Conservation (phyloP, 2,329 filamentous ascomycete species). For the Ascochyta viciae-villosae region DNA sequence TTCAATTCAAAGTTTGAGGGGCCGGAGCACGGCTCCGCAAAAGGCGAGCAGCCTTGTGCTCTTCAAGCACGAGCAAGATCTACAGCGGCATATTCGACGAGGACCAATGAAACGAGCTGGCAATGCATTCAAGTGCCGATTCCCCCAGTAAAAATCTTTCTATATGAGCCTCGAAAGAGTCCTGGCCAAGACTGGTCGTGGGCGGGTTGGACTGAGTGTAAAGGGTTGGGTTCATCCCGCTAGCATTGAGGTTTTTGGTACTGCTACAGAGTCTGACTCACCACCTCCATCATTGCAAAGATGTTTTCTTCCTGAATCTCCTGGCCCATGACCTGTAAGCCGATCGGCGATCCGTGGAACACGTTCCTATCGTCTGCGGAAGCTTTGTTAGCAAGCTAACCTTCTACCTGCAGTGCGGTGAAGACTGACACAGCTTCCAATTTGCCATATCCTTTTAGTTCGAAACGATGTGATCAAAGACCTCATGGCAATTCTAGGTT, state of each 20-base stretch:
- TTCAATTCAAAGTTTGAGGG: not conserved
- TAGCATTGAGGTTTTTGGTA: not conserved
- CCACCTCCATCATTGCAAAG: not conserved
- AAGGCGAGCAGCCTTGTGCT: not conserved
- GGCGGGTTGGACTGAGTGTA: too few species aligned
- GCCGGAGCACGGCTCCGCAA: conserved; percentile 3
- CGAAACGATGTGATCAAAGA: not conserved
- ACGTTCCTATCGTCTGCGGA: not conserved
- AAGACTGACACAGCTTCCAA: not conserved
- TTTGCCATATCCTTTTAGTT: not conserved
- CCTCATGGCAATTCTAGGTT: too few species aligned
- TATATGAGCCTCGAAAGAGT: too few species aligned
- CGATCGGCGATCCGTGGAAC: not conserved
- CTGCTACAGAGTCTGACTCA: not conserved
- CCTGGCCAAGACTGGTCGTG: too few species aligned
- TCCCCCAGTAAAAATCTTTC: too few species aligned
- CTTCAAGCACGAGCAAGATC: too few species aligned
- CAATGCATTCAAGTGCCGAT: too few species aligned
- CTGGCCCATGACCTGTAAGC: not conserved
- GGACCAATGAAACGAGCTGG: too few species aligned
- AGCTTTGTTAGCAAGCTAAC: not conserved
- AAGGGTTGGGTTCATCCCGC: not conserved
- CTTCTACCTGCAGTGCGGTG: too few species aligned
- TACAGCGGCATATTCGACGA: too few species aligned
- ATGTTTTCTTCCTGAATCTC: not conserved